Evolutionary conservation across 192 early-diverging fungal species (phyloP).

Genomic region (Mortierella alpina): DNA sequence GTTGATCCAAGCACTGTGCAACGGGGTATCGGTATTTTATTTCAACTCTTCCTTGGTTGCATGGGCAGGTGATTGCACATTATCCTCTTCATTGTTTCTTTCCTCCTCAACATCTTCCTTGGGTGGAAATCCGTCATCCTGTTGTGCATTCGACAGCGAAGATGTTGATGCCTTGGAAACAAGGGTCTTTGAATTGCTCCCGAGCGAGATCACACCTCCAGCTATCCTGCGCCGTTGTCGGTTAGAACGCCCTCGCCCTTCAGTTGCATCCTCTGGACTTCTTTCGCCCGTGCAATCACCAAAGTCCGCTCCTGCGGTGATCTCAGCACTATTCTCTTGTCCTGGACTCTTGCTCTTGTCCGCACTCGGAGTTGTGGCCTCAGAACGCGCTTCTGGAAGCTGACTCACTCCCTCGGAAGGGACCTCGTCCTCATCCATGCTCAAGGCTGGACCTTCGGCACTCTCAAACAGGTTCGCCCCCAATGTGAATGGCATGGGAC

Average conservation of each 20-base stretch:
- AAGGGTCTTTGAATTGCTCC: constrained; percentile 7
- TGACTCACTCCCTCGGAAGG: not conserved
- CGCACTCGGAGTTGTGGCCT: not conserved
- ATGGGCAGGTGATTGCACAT: too few species aligned
- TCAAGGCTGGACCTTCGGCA: not conserved
- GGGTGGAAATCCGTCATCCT: not conserved
- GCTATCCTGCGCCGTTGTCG: constrained; percentile 35
- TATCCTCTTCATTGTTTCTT: not conserved
- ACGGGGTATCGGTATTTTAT: too few species aligned
- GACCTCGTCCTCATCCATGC: not conserved
- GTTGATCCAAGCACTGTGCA: too few species aligned
- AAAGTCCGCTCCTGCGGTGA: not conserved
- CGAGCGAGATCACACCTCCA: constrained; percentile 35
- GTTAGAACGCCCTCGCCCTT: not conserved
- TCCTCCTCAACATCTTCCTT: not conserved
- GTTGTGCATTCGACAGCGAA: constrained; percentile 27
- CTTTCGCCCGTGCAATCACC: not conserved
- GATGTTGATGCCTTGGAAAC: constrained; percentile 13
- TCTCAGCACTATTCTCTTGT: not conserved
- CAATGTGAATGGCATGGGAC: not conserved
- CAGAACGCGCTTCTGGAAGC: not conserved
- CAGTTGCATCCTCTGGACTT: constrained; percentile 1
- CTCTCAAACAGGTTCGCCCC: constrained; percentile 14
- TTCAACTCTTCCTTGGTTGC: too few species aligned
- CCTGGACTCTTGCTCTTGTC: constrained; percentile 8